Evolutionary conservation across 2,329 filamentous ascomycete species (phyloP), one percentile per base, ranked within the genome.

Genomic region (Metarhizium rileyi): DNA sequence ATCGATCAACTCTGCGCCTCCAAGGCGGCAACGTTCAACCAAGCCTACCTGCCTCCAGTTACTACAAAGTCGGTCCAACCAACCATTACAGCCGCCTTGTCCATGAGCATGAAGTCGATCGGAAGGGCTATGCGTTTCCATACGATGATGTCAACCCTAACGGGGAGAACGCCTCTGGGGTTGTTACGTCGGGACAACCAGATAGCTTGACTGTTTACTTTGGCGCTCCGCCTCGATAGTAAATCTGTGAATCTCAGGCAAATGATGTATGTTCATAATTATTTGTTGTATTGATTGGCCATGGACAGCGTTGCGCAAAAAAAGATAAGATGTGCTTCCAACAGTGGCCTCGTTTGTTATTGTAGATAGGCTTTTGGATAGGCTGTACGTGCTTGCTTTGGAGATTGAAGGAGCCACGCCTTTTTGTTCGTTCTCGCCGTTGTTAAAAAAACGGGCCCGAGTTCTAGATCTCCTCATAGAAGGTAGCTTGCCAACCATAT

Each of bases 91-190:
- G 76, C 27, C 69, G 78, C 8, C 69, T 85, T 36, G 72, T 86
- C 2, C 83, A 86, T 62, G 63, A 72, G 35, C 71, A 77, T 46
- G 79, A 83, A 64, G 59, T 73, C 4, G 80, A 84, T 60, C 74
- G 74, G 1, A 67, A 70, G 42, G 83, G 83, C 0, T 86, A 86
- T 59, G 76, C 79, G 0, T 86, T 85, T 59, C 72, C 83, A 0
- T 86, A 84, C 56, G 83, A 86, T 57, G 83, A 86, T 59, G 82
- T 86, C 18, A 77, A 78, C 49, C 75, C 80, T 0, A 68, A 72
- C 52, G 77, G 73, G 18, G 66, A 72, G 54, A 78, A 84, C 59
- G 75, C 77, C 3, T 68, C 68, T 1, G 68, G 66, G 0, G 52
- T 60, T 14, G 59, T 69, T 16, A 46, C 58, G 0, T 62, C 63